phyloP scores from a whole-genome alignment of 2,329 filamentous ascomycete genomes.

The Byssochlamys sp. region DNA sequence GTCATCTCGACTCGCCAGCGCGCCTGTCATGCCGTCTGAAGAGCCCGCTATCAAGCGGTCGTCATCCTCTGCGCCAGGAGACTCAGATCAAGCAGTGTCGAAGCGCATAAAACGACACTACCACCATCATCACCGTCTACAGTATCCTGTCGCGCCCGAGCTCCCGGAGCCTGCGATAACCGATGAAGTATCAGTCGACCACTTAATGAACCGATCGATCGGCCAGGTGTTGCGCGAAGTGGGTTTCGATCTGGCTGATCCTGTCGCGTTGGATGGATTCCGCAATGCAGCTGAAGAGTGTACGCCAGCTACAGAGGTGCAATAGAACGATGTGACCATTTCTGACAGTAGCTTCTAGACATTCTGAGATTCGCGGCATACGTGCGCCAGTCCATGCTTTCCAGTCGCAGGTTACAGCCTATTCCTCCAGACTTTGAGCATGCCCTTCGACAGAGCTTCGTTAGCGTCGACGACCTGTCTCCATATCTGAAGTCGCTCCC shows the following conservation, averaged over 20 bases:
- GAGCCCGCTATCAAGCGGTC: conserved; percentile 24
- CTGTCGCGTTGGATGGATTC: conserved; percentile 49
- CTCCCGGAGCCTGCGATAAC: conserved; percentile 34
- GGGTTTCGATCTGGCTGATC: conserved; percentile 48
- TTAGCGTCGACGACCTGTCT: conserved; percentile 25
- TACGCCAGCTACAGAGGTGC: conserved; percentile 29
- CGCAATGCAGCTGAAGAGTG: conserved; percentile 49
- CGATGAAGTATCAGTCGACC: conserved; percentile 45
- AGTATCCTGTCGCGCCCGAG: conserved; percentile 21
- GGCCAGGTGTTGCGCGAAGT: conserved; percentile 41
- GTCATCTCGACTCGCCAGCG: conserved; percentile 18
- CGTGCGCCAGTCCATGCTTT: conserved; percentile 50
- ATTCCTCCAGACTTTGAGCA: conserved; percentile 52
- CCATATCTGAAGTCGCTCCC: conserved; percentile 23
- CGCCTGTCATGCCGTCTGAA: conserved; percentile 10
- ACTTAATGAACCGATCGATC: conserved; percentile 48
- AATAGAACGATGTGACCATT: conserved; percentile 10
- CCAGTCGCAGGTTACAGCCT: conserved; percentile 45
- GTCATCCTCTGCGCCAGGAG: conserved; percentile 13
- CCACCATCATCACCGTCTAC: conserved; percentile 35
- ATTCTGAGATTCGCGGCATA: conserved; percentile 46
- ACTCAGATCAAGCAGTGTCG: conserved; percentile 9
- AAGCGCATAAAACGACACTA: conserved; percentile 32
- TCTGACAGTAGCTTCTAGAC: conserved; percentile 32
- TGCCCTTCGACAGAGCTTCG: conserved; percentile 22